A percentile compares a stretch with the other conserved stretches of the same genome.
phyloP scores from a whole-genome alignment of 176 grass and related monocot species.

The Avena insularis region DNA sequence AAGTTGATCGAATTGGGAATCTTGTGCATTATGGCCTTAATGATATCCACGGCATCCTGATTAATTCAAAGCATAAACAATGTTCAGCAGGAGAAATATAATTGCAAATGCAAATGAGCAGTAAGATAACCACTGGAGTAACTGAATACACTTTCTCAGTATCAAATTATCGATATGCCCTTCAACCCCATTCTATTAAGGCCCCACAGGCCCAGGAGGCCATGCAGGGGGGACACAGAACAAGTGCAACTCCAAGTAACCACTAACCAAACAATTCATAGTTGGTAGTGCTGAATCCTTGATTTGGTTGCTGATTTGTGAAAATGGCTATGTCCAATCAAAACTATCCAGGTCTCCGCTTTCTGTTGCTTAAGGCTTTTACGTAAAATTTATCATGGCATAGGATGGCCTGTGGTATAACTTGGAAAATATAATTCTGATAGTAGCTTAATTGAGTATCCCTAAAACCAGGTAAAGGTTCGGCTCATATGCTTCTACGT shows the following conservation, averaged over 20 bases:
- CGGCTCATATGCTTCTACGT: neutral
- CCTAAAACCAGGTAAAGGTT: neutral
- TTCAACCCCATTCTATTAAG: neutral
- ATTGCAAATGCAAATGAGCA: neutral
- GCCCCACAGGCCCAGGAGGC: neutral
- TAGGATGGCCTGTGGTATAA: neutral
- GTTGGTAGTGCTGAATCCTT: neutral
- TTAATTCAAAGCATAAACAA: neutral
- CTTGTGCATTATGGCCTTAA: slow-evolving; percentile 41
- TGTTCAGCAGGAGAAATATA: neutral
- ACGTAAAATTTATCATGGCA: neutral
- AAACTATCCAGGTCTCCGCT: neutral
- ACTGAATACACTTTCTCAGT: neutral
- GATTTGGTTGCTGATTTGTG: neutral
- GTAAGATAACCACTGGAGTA: neutral
- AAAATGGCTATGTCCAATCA: neutral
- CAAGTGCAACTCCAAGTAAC: neutral
- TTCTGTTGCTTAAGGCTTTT: neutral
- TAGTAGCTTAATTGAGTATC: neutral
- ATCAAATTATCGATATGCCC: neutral
- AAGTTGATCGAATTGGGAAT: slow-evolving; percentile 50
- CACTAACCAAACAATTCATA: neutral
- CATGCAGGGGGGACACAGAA: no score
- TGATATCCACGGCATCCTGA: slow-evolving; percentile 49
- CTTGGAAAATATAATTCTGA: neutral